Evolutionary conservation across 1,139 yeast species (phyloP).

Genomic region (Wickerhamiella pararugosa): DNA sequence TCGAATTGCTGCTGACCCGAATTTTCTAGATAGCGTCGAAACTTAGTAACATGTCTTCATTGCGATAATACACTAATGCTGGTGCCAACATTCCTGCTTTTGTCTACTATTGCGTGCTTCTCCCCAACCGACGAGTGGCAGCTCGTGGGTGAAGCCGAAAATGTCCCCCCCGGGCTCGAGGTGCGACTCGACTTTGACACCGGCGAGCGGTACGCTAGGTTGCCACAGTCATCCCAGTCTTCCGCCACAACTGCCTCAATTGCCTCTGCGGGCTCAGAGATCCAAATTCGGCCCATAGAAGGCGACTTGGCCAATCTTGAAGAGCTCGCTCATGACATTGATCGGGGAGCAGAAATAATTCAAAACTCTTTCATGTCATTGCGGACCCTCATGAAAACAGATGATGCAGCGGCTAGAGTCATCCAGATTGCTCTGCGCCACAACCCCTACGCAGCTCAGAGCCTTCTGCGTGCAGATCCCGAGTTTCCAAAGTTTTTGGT

Average conservation of each 20-base stretch:
- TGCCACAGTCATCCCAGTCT: constrained; percentile 25
- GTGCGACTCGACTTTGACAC: constrained; percentile 57
- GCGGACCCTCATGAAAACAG: neutral
- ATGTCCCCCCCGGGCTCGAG: constrained; percentile 66
- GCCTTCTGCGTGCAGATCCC: constrained; percentile 10
- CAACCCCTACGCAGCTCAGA: constrained; percentile 46
- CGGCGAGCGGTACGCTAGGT: constrained; percentile 50
- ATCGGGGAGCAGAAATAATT: constrained; percentile 37
- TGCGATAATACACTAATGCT: neutral
- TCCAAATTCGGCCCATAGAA: neutral
- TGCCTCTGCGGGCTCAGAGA: too few species aligned
- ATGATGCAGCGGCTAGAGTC: constrained; percentile 19
- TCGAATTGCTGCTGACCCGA: constrained; percentile 64
- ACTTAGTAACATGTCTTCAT: neutral
- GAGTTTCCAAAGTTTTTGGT: constrained; percentile 5
- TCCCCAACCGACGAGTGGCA: constrained; percentile 21
- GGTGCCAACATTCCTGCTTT: neutral
- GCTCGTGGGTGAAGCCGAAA: constrained; percentile 32
- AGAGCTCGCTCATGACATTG: constrained; percentile 52
- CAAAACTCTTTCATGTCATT: constrained; percentile 13
- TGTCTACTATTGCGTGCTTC: neutral
- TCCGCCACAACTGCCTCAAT: neutral
- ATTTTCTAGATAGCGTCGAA: constrained; percentile 43
- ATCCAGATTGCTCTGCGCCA: constrained; percentile 40
- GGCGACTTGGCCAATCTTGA: constrained; percentile 24